A percentile compares a stretch with the other conserved stretches of the same genome.
Evolutionary conservation across 768 basidiomycete genomes (phyloP).

Genomic region (Suillus subaureus): DNA sequence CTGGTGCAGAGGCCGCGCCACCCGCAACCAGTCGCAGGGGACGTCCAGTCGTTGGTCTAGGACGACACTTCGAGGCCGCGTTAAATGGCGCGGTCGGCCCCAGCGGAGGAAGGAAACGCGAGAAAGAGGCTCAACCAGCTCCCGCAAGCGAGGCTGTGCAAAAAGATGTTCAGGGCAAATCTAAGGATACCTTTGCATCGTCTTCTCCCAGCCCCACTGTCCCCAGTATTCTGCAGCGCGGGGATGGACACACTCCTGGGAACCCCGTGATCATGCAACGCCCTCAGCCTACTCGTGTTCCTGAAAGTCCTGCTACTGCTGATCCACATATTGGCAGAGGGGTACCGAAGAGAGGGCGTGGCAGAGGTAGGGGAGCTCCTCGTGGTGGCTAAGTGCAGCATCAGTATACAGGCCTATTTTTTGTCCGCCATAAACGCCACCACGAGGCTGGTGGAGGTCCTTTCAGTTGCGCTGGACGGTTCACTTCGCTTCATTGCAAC

Average conservation of each 20-base stretch:
- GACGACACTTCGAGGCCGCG: conserved; percentile 73
- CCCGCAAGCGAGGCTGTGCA: neutral
- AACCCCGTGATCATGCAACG: conserved; percentile 16
- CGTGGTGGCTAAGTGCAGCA: conserved; percentile 27
- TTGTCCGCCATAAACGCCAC: neutral
- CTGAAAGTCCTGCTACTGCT: conserved; percentile 14
- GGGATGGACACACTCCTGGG: conserved; percentile 18
- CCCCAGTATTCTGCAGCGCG: conserved; percentile 29
- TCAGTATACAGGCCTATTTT: neutral
- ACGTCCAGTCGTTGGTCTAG: conserved; percentile 64
- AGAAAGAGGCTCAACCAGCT: conserved; percentile 30
- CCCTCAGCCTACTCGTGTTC: conserved; percentile 14
- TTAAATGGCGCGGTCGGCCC: conserved; percentile 54
- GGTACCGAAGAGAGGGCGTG: conserved; percentile 29
- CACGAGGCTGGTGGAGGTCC: neutral
- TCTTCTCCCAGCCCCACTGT: conserved; percentile 8
- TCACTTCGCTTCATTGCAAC: conserved; percentile 2
- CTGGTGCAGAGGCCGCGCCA: conserved; percentile 12
- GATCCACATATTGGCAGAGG: conserved; percentile 21
- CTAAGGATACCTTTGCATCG: conserved; percentile 8
- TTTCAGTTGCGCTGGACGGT: neutral
- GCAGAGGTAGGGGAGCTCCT: conserved; percentile 32
- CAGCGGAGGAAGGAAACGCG: conserved; percentile 36
- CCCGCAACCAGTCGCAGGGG: conserved; percentile 40
- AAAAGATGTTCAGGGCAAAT: neutral